Conservation (phyloP, 106 monocot genomes). For the Amphibolis antarctica region DNA sequence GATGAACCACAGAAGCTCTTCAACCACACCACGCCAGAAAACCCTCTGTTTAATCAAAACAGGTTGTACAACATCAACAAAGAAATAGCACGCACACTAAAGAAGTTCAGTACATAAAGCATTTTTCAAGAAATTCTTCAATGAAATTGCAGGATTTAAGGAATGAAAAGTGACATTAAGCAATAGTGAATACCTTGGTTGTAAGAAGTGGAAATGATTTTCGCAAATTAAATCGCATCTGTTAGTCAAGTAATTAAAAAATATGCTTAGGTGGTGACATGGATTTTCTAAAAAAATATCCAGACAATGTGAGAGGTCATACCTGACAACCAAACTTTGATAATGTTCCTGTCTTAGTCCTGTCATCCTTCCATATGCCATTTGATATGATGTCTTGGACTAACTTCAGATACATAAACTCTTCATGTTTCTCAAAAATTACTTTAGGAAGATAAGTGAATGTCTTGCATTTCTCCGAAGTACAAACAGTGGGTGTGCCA, state of each 20-base stretch:
- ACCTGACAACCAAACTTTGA: conserved; percentile 98
- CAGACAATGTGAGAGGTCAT: neutral
- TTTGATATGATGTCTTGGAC: conserved; percentile 61
- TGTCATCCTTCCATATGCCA: conserved; percentile 69
- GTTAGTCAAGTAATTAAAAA: neutral
- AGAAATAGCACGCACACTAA: neutral
- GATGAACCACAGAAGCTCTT: conserved; percentile 98
- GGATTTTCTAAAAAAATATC: conserved; percentile 5
- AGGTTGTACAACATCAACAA: neutral
- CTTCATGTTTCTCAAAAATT: conserved; percentile 66
- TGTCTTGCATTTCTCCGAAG: conserved; percentile 18
- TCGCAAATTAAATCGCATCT: conserved; percentile 98
- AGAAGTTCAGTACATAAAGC: too few relatives aligned
- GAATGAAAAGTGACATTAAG: neutral
- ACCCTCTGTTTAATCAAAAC: conserved; percentile 47
- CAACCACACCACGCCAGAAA: conserved; percentile 95
- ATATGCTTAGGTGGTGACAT: neutral
- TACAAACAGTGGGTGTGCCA: conserved; percentile 9
- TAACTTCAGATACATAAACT: conserved; percentile 69
- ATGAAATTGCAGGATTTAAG: neutral
- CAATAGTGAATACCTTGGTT: conserved; percentile 59
- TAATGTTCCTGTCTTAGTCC: conserved; percentile 79
- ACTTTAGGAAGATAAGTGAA: conserved; percentile 85
- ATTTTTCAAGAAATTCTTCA: neutral
- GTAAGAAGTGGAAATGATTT: conserved; percentile 85